These are phyloP conservation scores for Pythium utonaiense DNA, from an alignment of 352 stramenopile species.

Conservation along the genomic window DNA sequence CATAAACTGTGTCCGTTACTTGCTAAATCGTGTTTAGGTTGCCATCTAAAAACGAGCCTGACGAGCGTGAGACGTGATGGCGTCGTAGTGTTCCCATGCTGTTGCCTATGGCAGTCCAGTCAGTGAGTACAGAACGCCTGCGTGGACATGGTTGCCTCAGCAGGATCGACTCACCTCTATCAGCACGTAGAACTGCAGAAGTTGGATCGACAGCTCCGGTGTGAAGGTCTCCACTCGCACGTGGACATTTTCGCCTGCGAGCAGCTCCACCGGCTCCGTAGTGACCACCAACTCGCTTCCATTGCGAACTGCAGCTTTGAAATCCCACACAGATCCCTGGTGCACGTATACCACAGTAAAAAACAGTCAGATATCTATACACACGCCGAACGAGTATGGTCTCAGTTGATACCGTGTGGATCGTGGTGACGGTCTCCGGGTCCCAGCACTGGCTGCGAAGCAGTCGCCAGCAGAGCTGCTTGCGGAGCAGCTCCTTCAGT, in stretches of 20 bases:
- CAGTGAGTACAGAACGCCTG: too few species aligned
- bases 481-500: neutral
- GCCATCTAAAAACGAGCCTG: neutral
- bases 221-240: neutral
- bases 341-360: neutral
- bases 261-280: slow-evolving; percentile 3
- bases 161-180: slow-evolving; percentile 12
- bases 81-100: neutral
- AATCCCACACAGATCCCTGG: slow-evolving; percentile 10
- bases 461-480: slow-evolving; percentile 2
- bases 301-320: neutral
- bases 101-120: too few species aligned
- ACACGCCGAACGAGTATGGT: too few species aligned
- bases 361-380: too few species aligned
- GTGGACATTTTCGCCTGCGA: slow-evolving; percentile 10
- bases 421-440: neutral
- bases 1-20: too few species aligned
- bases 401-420: neutral
- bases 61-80: neutral
- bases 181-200: slow-evolving; percentile 10
- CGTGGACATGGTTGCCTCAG: too few species aligned
- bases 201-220: neutral
- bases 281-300: neutral
- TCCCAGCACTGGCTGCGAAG: slow-evolving; percentile 10
- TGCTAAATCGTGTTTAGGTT: neutral